phyloP scores from a whole-genome alignment of 1,284 basidiomycete genomes.

The Microbotryum violaceum region DNA sequence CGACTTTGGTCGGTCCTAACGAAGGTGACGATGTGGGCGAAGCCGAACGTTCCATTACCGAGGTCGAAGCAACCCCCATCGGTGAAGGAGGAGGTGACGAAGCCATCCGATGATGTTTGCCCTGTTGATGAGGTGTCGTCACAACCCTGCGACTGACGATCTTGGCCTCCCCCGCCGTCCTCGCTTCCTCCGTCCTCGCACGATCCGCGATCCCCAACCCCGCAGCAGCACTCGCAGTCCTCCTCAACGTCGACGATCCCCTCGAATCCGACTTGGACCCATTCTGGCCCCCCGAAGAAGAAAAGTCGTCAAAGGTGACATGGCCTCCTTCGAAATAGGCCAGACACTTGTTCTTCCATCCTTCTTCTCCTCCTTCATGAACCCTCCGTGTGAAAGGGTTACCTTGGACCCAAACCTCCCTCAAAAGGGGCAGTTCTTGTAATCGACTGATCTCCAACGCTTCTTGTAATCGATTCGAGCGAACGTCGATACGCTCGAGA shows the following conservation, averaged over 20 bases:
- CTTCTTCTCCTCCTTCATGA: constrained; percentile 24
- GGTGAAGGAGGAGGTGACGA: background rate
- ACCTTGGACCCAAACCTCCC: constrained; percentile 67
- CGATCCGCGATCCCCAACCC: background rate
- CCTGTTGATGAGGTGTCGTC: constrained; percentile 14
- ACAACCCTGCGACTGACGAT: constrained; percentile 24
- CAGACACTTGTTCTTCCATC: constrained; percentile 23
- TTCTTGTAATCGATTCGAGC: constrained; percentile 72
- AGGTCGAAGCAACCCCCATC: background rate
- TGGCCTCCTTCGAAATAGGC: constrained; percentile 26
- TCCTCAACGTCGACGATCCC: background rate
- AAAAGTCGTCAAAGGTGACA: constrained; percentile 3
- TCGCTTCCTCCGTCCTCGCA: constrained; percentile 4
- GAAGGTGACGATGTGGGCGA: background rate
- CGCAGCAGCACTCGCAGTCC: background rate
- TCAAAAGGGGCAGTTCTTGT: constrained; percentile 65
- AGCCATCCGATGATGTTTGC: background rate
- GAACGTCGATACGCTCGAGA: constrained; percentile 78
- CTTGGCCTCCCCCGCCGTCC: constrained; percentile 10
- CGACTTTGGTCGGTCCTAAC: background rate
- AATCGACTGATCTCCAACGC: constrained; percentile 77
- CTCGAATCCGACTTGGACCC: constrained; percentile 27
- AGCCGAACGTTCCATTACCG: background rate
- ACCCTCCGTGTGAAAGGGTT: constrained; percentile 57
- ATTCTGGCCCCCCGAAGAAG: background rate